Conservation (phyloP, 2,329 filamentous ascomycete genomes). For the Epicoccum sorghinum region DNA sequence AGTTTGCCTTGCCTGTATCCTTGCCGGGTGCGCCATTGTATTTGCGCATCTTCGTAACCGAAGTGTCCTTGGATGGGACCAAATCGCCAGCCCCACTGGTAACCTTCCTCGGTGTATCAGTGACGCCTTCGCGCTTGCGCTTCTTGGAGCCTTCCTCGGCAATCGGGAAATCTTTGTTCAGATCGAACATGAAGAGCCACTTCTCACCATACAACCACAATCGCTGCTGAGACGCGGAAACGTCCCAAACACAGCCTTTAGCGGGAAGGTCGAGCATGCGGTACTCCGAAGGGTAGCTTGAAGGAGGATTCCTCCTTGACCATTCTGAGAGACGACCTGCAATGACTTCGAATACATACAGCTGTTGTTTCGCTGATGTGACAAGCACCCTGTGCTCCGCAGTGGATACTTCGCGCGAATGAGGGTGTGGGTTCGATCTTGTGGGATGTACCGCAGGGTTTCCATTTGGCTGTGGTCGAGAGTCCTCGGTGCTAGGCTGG, state of each 20-base stretch:
- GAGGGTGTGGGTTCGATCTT: conserved; percentile 57
- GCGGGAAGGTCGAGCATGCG: conserved; percentile 76
- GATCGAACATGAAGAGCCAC: conserved; percentile 92
- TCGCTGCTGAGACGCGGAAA: conserved; percentile 59
- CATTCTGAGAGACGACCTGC: conserved; percentile 80
- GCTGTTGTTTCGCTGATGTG: conserved; percentile 68
- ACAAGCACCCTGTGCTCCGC: conserved; percentile 62
- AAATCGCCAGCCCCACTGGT: conserved; percentile 62
- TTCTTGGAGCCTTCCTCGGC: conserved; percentile 34
- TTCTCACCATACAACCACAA: conserved; percentile 86
- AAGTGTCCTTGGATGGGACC: conserved; percentile 54
- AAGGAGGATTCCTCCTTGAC: conserved; percentile 82
- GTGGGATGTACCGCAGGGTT: conserved; percentile 58
- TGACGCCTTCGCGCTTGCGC: conserved; percentile 35
- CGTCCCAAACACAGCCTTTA: conserved; percentile 86
- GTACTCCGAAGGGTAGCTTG: conserved; percentile 75
- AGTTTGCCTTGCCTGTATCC: conserved; percentile 28
- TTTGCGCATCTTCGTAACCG: conserved; percentile 57
- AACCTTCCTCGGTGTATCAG: conserved; percentile 35
- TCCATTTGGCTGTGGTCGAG: conserved; percentile 47
- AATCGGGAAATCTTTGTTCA: conserved; percentile 68
- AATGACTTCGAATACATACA: conserved; percentile 81
- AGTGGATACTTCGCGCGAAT: conserved; percentile 63
- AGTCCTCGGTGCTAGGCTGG: conserved; percentile 43
- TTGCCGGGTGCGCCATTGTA: conserved; percentile 50